Conservation (phyloP, 192 early-diverging fungal genomes). For the Podila horticola region DNA sequence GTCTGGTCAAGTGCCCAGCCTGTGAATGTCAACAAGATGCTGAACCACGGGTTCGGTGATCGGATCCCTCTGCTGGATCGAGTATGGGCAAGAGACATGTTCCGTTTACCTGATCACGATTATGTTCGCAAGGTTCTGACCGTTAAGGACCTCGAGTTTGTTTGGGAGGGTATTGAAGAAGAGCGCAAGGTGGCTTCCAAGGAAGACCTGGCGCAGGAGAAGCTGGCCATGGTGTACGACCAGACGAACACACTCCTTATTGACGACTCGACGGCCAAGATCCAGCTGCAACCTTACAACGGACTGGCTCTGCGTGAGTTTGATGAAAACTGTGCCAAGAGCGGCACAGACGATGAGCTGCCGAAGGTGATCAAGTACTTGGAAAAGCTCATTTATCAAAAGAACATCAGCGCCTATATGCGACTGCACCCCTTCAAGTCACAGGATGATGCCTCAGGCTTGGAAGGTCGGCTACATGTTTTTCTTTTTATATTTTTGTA, state of each 20-base stretch:
- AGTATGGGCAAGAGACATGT: constrained; percentile 70
- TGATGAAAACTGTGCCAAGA: constrained; percentile 1
- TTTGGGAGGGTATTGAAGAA: constrained; percentile 59
- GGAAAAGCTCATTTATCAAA: constrained; percentile 44
- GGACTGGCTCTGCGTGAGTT: constrained; percentile 55
- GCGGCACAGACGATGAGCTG: constrained; percentile 57
- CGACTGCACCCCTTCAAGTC: constrained; percentile 53
- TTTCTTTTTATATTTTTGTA: neutral
- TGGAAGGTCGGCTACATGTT: neutral
- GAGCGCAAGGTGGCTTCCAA: constrained; percentile 2
- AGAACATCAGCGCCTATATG: constrained; percentile 62
- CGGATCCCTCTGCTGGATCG: constrained; percentile 57
- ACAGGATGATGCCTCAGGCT: neutral
- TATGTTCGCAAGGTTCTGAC: constrained; percentile 57
- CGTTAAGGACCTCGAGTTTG: constrained; percentile 71
- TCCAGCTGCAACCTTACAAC: constrained; percentile 62
- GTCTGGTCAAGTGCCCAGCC: constrained; percentile 80
- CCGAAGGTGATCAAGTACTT: constrained; percentile 54
- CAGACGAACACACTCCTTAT: constrained; percentile 63
- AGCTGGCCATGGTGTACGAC: constrained; percentile 19
- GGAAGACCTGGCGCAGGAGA: neutral
- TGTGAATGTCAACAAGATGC: constrained; percentile 55
- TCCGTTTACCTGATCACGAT: constrained; percentile 54
- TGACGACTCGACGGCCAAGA: constrained; percentile 62
- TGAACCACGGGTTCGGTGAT: constrained; percentile 26